Evolutionary conservation across 2,329 filamentous ascomycete genomes (phyloP).

Genomic region (Anisogramma anomala): DNA sequence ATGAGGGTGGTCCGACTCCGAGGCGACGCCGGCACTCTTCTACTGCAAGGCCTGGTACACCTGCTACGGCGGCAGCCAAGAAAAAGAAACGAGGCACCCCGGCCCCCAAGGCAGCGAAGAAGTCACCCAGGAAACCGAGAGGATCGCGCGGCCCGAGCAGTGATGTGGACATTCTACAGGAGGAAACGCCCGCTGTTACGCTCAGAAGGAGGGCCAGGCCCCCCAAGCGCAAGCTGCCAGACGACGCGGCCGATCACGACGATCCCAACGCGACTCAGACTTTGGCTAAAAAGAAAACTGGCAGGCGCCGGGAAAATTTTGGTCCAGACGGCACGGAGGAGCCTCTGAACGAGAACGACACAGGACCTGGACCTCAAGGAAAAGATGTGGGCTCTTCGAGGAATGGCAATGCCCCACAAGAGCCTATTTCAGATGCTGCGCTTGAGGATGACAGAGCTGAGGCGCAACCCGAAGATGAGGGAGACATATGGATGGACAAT

Average conservation of each 20-base stretch:
- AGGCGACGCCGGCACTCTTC: conserved; percentile 35
- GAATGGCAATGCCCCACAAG: background rate
- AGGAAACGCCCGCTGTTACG: conserved; percentile 14
- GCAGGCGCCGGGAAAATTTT: conserved; percentile 21
- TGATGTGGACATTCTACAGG: conserved; percentile 8
- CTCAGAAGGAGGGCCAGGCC: conserved; percentile 21
- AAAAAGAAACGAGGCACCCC: conserved; percentile 38
- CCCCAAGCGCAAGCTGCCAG: conserved; percentile 8
- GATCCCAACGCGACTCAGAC: conserved; percentile 17
- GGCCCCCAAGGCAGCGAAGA: conserved; percentile 24
- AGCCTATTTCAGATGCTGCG: background rate
- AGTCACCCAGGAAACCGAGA: background rate
- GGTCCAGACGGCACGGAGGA: conserved; percentile 19
- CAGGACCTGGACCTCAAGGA: background rate
- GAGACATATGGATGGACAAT: conserved; percentile 16
- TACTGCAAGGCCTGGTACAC: conserved; percentile 38
- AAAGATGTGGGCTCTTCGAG: background rate
- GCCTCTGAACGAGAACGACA: conserved; percentile 7
- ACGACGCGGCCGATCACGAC: conserved; percentile 16
- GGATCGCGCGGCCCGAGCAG: conserved; percentile 6
- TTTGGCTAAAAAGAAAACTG: conserved; percentile 21
- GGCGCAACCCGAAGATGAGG: conserved; percentile 12
- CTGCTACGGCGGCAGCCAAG: conserved; percentile 28
- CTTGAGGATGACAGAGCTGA: background rate
- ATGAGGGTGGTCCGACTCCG: conserved; percentile 30